Evolutionary conservation across 2,329 filamentous ascomycete species (phyloP), one percentile per base, ranked within the genome.

Genomic region (Hymenoscyphus linearis): DNA sequence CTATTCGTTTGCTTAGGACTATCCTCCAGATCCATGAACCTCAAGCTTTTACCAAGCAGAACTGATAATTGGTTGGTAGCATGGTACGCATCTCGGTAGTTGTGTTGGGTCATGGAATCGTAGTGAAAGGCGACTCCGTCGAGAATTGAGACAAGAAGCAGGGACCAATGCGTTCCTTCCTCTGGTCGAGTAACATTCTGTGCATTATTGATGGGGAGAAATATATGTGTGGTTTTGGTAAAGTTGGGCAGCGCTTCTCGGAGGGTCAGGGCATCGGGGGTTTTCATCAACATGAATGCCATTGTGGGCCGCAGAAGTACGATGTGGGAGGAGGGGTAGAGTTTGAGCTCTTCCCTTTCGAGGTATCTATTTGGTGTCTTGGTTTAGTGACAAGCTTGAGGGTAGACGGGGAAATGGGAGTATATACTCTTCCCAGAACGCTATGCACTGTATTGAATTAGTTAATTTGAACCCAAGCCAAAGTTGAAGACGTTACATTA

Each of bases 101-200:
- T 98, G 44, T 85, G 83, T 1, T 87, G 86, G 2, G 84, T 83
- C 27, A 98, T 80, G 1, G 89, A 93, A 76, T 99, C 95, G 77
- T 99, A 99, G 79, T 99, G 95, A 75, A 99, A 99, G 0, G 93
- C 91, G 2, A 96, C 86, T 9, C 91, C 87, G 72, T 99, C 95
- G 56, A 96, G 86, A 47, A 92, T 83, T 13, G 88, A 92, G 35
- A 99, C 93, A 2, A 99, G 84, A 0, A 99, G 85, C 0, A 99
- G 79, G 0, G 91, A 96, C 95, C 95, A 99, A 74, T 99, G 95
- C 2, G 89, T 90, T 44, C 95, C 95, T 47, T 90, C 91, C 76
- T 97, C 93, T n/a, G 91, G 87, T 60, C 88, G 78, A 56, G 82
- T 83, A 55, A 89, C 85, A 67, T 91, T 90, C 54, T 83, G 82